These are phyloP conservation scores for Scolecobasidium constrictum DNA, from an alignment of 2,329 filamentous ascomycete genomes.

Conservation along the genomic window DNA sequence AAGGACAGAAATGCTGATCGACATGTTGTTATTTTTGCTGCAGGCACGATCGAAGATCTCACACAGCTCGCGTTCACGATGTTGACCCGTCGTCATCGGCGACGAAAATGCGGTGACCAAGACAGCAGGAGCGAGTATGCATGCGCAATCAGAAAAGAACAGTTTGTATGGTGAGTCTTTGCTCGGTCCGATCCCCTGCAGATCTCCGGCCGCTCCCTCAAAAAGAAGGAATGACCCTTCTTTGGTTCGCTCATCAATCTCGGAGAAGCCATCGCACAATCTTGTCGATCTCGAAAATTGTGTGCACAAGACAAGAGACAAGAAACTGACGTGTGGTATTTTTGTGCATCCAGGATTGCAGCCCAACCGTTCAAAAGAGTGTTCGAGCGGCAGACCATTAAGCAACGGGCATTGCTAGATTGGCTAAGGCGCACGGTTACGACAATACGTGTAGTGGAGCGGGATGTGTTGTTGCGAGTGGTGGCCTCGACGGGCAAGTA, in stretches of 20 bases:
- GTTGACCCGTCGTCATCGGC: slow-evolving; percentile 41
- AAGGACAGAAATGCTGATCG: neutral
- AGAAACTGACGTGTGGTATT: too few relatives aligned
- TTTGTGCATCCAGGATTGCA: slow-evolving; percentile 44
- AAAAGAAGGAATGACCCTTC: too few relatives aligned
- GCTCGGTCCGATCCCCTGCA: too few relatives aligned
- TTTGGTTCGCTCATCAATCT: too few relatives aligned
- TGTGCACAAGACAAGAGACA: too few relatives aligned
- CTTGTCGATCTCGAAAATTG: too few relatives aligned
- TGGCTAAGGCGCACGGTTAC: slow-evolving; percentile 46
- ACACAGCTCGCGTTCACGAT: slow-evolving; percentile 53
- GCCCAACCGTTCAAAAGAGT: slow-evolving; percentile 60
- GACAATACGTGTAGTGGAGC: neutral
- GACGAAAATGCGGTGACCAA: slow-evolving; percentile 20
- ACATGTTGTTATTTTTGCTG: neutral
- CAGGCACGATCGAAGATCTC: slow-evolving; percentile 55
- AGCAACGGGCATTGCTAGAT: slow-evolving; percentile 49
- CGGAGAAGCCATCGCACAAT: too few relatives aligned
- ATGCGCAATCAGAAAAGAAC: slow-evolving; percentile 42
- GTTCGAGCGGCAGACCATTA: slow-evolving; percentile 60
- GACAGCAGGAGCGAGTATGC: slow-evolving; percentile 31
- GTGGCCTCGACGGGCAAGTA: neutral
- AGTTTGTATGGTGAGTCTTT: slow-evolving; percentile 9
- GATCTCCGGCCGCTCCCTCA: too few relatives aligned
- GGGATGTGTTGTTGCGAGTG: slow-evolving; percentile 1